Conservation (phyloP, 192 early-diverging fungal species). For the Linnemannia hyalina region DNA sequence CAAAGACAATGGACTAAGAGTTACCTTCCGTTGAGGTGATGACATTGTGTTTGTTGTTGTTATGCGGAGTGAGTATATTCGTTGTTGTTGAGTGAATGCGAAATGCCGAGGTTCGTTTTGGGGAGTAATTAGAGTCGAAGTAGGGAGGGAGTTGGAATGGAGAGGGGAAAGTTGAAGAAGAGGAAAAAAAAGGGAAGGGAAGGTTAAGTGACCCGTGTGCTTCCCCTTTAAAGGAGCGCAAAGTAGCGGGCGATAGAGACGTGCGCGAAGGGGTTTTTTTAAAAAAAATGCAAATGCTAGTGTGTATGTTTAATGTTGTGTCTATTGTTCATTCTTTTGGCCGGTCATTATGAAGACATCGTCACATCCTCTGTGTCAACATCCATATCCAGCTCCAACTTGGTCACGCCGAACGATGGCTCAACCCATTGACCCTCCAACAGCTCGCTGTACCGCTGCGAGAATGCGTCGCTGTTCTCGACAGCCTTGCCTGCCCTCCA, state of each 20-base stretch:
- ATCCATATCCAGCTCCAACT: conserved; percentile 40
- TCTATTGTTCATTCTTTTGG: not conserved
- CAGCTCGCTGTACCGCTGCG: conserved; percentile 41
- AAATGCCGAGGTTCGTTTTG: not conserved
- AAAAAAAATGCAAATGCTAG: conserved; percentile 25
- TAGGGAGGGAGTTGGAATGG: not conserved
- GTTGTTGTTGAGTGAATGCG: too few relatives aligned
- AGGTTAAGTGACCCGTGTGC: not conserved
- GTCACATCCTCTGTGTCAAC: conserved; percentile 22
- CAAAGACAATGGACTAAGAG: not conserved
- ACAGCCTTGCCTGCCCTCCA: conserved; percentile 73
- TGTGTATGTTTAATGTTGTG: conserved; percentile 6
- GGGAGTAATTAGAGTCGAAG: not conserved
- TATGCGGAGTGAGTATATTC: not conserved
- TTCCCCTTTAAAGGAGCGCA: not conserved
- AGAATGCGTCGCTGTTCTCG: conserved; percentile 67
- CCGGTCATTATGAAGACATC: conserved; percentile 5
- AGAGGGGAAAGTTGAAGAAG: not conserved
- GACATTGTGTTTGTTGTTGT: conserved; percentile 8
- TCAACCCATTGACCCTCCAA: conserved; percentile 38
- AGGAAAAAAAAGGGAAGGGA: not conserved
- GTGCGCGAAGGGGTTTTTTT: not conserved
- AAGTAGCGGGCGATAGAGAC: not conserved
- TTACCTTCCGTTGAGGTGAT: not conserved
- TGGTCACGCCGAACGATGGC: conserved; percentile 18